Evolutionary conservation across 441 rosid species (phyloP), one percentile per base, ranked within the genome.

Genomic region (Euphorbia schlechtendalii): DNA sequence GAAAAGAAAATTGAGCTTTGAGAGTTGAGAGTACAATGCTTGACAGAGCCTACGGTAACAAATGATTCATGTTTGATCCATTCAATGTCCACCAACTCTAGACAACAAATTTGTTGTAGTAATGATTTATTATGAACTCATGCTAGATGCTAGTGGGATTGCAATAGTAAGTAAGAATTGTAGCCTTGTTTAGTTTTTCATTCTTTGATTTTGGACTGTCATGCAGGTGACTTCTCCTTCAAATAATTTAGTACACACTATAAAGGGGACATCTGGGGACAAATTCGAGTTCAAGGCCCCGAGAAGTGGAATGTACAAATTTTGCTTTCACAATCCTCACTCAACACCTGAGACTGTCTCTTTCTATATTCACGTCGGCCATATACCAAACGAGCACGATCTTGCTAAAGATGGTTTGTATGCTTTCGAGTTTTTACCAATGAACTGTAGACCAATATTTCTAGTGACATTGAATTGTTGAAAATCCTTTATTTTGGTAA

Each of bases 191-290:
- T 18, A 22, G 56, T 22, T 51, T 15, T 22, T 60, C n/a, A 34
- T 46, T 20, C 38, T 49, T 24, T 11, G 54, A 9, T 36, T 36
- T 4, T 63, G 56, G 24, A 38, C 0, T 58, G 22, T 60, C 34
- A 14, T 70, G 64, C 77, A 89, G 96, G 98, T 86, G 74, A 78
- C 93, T 1, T 82, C 91, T 54, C 96, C 96, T 0, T 72, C 66
- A 14, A 98, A 93, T 66, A 83, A 83, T 65, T 68, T 74, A 0
- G 91, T 88, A 32, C 87, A 81, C 2, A 67, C 72, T 9, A 22
- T 83, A 68, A 86, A 89, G 64, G 97, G 97, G 41, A 89, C 97
- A 40, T 87, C 97, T n/a, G 96, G 98, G 59, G 96, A 89, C 53
- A 88, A 88, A 80, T 95, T 95, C 21, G 93, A 83, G 70, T 80